A percentile compares a stretch with the other conserved stretches of the same genome.
Conservation (phyloP, 495 filamentous ascomycete species). For the Penicillium lagena region DNA sequence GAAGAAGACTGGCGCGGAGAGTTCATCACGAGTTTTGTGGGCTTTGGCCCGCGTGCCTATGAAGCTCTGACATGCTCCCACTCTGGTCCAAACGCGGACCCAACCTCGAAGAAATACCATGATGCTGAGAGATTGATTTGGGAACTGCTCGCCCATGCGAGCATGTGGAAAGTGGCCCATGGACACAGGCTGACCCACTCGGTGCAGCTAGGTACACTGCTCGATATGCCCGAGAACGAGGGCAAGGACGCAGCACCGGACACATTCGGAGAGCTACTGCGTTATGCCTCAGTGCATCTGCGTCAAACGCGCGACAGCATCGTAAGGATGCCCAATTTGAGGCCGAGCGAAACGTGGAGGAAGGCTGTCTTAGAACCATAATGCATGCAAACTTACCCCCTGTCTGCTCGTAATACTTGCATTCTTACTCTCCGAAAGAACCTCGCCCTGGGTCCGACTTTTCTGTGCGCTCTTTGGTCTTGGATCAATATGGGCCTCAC, state of each 20-base stretch:
- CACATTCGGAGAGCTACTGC: constrained; percentile 7
- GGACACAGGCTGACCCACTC: constrained; percentile 1
- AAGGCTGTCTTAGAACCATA: neutral
- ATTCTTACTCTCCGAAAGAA: too few species aligned
- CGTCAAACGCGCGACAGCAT: constrained; percentile 1
- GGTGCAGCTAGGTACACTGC: neutral
- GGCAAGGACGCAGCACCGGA: constrained; percentile 4
- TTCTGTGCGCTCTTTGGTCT: too few species aligned
- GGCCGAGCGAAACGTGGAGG: neutral
- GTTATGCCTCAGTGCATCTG: constrained; percentile 10
- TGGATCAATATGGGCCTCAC: too few species aligned
- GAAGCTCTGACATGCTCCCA: constrained; percentile 1
- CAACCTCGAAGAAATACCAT: constrained; percentile 2
- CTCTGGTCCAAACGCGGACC: neutral
- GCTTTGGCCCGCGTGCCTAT: constrained; percentile 1
- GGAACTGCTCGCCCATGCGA: constrained; percentile 1
- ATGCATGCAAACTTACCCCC: too few species aligned
- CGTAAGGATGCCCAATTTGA: neutral
- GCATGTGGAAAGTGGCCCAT: constrained; percentile 5
- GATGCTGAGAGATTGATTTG: constrained; percentile 1
- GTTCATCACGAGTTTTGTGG: neutral
- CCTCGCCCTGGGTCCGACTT: too few species aligned
- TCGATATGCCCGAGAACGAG: constrained; percentile 3
- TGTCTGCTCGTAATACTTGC: too few species aligned
- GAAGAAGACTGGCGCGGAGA: constrained; percentile 6